phyloP scores from a whole-genome alignment of 768 basidiomycete genomes.

The Panaeolus cyanescens region DNA sequence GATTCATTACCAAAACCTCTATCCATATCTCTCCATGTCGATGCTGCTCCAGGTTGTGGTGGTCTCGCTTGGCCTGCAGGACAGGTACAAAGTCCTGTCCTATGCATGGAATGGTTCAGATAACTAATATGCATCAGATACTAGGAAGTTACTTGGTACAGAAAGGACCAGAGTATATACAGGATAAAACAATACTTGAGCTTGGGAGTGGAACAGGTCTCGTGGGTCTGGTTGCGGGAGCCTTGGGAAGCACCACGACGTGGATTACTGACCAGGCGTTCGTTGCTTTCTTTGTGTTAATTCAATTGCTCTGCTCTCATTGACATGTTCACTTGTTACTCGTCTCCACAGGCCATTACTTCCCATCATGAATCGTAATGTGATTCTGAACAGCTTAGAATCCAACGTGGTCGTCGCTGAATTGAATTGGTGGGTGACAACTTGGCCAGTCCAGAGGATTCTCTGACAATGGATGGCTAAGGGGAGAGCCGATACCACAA shows the following conservation, averaged over 20 bases:
- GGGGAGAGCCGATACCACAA: constrained; percentile 65
- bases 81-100: constrained; percentile 51
- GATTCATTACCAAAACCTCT: constrained; percentile 29
- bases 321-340: constrained; percentile 10
- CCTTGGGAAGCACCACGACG: constrained; percentile 60
- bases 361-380: constrained; percentile 77
- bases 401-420: constrained; percentile 60
- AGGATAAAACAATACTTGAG: constrained; percentile 68
- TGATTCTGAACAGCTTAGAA: constrained; percentile 62
- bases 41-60: constrained; percentile 87
- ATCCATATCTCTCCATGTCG: constrained; percentile 58
- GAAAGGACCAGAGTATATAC: constrained; percentile 49
- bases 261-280: constrained; percentile 92
- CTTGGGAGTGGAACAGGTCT: constrained; percentile 92
- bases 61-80: constrained; percentile 94
- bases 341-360: constrained; percentile 61
- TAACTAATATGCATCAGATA: constrained; percentile 49
- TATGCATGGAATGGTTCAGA: constrained; percentile 6
- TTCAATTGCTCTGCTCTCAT: background rate
- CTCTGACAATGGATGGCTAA: constrained; percentile 26
- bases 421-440: constrained; percentile 72
- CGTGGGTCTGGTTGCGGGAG: constrained; percentile 83
- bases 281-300: constrained; percentile 35
- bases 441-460: background rate
- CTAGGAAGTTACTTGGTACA: constrained; percentile 74